Conservation (phyloP, 75 land plant species). For the Ceratopteris richardii region DNA sequence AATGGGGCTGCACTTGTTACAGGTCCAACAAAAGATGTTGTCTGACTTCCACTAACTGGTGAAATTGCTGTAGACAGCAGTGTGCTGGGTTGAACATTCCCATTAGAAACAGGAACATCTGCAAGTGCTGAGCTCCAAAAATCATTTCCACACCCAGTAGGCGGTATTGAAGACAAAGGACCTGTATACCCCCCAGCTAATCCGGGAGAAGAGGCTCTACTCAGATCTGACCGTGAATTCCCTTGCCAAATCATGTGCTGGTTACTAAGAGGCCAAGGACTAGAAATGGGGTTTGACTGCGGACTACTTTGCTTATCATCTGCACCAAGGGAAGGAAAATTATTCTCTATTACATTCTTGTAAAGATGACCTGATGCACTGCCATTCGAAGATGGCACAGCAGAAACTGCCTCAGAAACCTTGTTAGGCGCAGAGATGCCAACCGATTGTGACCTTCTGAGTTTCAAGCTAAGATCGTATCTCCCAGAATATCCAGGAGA, state of each 20-base stretch:
- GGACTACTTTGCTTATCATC: slow-evolving; percentile 40
- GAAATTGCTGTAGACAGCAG: too few species aligned
- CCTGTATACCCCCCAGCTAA: slow-evolving; percentile 30
- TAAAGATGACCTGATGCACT: slow-evolving; percentile 26
- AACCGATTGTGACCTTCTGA: slow-evolving; percentile 47
- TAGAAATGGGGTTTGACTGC: not conserved
- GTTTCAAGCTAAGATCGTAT: slow-evolving; percentile 25
- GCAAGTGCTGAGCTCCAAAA: slow-evolving; percentile 80
- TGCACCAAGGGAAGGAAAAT: slow-evolving; percentile 79
- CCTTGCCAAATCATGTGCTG: slow-evolving; percentile 28
- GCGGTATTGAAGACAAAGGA: slow-evolving; percentile 17
- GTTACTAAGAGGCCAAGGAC: not conserved
- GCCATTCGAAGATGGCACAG: slow-evolving; percentile 20
- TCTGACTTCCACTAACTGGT: slow-evolving; percentile 6
- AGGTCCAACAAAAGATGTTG: slow-evolving; percentile 9
- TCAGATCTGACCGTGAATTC: slow-evolving; percentile 17
- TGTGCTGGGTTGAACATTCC: slow-evolving; percentile 2
- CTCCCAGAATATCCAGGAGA: slow-evolving; percentile 16
- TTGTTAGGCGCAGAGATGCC: slow-evolving; percentile 35
- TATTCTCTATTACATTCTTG: slow-evolving; percentile 54
- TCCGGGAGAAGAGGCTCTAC: slow-evolving; percentile 52
- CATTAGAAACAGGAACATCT: slow-evolving; percentile 48
- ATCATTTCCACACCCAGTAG: slow-evolving; percentile 37
- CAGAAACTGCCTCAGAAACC: not conserved
- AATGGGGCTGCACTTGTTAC: slow-evolving; percentile 20